Base-by-base conservation (phyloP, 202 grass and related monocot genomes). In the Bolboschoenoplectus hybrid region DNA sequence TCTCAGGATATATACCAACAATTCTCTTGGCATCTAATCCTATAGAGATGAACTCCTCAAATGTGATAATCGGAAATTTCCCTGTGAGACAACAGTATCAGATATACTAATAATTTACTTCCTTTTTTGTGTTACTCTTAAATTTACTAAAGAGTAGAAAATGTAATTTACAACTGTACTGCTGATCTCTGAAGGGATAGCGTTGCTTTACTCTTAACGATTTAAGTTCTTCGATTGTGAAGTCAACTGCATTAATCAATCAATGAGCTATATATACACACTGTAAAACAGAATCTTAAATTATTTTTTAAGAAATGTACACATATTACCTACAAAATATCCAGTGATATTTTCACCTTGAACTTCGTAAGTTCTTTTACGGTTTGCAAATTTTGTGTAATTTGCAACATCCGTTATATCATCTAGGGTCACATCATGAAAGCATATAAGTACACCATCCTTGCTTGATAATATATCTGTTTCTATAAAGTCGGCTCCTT, bases 401-500 rank as follows among this genome's bases (percentile, higher is more conserved):
- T 87, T 84, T 2, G 89, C 90, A 35, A 99, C 67, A 49, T 94
- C 80, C 1, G 93, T 93, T 26, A 89, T 94, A 41, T 0, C 1
- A 57, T 99, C 93, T 73, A 99, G 55, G 40, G 16, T 96, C 9
- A 99, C 88, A 85, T 96, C 97, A 86, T 96, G 97, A 67, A 99
- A 96, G 32, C 93, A 99, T 84, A 96, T 76, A 20, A 96, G 57
- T 69, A 89, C 84, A 6, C 97, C 93, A 82, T 99, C 93, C 62
- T 96, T 96, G 9, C 86, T 92, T 5, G 97, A 88, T 78, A 96
- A 88, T 66, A 99, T 90, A 86, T 99, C 97, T 9, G 97, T 89
- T 85, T 99, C 97, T 63, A 99, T 99, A 86, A 99, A 99, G 81
- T 99, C 93, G 11, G 97, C 85, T 76, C 97, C 97, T 87, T 99